Base-by-base conservation (phyloP, 2,329 filamentous ascomycete species). In the Colletotrichum filicis region DNA sequence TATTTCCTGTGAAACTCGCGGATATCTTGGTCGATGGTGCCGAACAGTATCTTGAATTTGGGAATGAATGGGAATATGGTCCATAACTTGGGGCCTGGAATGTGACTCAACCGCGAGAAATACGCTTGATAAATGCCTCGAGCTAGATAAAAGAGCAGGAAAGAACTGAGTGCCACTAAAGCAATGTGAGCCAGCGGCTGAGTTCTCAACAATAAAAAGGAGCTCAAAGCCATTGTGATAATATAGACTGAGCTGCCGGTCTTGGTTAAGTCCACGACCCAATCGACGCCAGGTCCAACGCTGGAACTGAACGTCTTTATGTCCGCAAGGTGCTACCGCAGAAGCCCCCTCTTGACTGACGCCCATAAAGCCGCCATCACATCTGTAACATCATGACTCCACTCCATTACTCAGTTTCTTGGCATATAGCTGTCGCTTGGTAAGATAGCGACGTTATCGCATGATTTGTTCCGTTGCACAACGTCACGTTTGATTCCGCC, bases 1-100 rank as follows among this genome's bases (percentile, higher is more conserved):
- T 85, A 85, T 42, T 78, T 74, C 5, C 79, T 74, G 75, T 85
- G 84, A 24, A 85, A 76, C 4, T 72, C 71, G 22, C 76, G 76
- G 46, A 81, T 66, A 64, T 79, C 58, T 22, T 68, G 66, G 32
- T 63, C 66, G 12, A 68, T 46, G 5, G 58, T 63, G 14, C 66
- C 66, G 30, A 24, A 52, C 5, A 68, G 7, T 3, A 46, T 32
- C 32, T 68, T 68, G 5, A 57, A 24, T 5, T 56, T 62, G 7
- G 66, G 49, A 12, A 46, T 68, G 8, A 57, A 19, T 12, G 66
- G 57, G 7, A 68, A 30, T 19, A 68, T 57, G 0, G 37, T 19
- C 37, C 37, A 42, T 7, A 3, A 42, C 4, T 63, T 68, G 24
- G 32, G 49, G 1, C 58, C 58, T 2, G 66, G 58, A 26, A 68